Conservation (phyloP, 495 filamentous ascomycete genomes). For the Xylaria cubensis region DNA sequence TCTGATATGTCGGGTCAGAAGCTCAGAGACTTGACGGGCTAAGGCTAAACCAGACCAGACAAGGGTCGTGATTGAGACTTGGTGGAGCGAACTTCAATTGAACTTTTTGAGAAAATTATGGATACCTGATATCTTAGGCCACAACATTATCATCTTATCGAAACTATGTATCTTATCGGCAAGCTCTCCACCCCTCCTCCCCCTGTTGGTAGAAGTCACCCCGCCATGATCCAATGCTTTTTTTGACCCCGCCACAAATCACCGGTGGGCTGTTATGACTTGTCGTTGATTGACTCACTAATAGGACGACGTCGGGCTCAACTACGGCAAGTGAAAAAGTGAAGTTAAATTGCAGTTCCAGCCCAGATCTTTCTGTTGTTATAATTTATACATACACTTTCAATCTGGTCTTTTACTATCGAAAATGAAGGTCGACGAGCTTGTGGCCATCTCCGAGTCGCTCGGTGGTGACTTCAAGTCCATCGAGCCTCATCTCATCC, state of each 20-base stretch:
- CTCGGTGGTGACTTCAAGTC: slow-evolving; percentile 78
- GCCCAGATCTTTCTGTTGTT: background rate
- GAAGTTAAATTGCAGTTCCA: background rate
- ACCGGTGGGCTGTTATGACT: background rate
- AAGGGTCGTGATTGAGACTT: background rate
- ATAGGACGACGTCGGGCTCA: slow-evolving; percentile 9
- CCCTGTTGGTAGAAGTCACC: slow-evolving; percentile 5
- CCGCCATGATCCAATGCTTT: slow-evolving; percentile 25
- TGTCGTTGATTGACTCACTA: slow-evolving; percentile 28
- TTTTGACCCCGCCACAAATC: slow-evolving; percentile 32
- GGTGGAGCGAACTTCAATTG: slow-evolving; percentile 21
- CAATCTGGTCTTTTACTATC: background rate
- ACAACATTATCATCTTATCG: slow-evolving; percentile 23
- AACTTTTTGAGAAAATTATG: slow-evolving; percentile 9
- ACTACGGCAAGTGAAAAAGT: background rate
- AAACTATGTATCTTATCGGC: slow-evolving; percentile 7
- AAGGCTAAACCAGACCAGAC: background rate
- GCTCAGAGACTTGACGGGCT: slow-evolving; percentile 28
- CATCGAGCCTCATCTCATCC: slow-evolving; percentile 74
- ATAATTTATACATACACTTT: slow-evolving; percentile 4
- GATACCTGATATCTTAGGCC: slow-evolving; percentile 25
- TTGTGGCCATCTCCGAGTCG: slow-evolving; percentile 52
- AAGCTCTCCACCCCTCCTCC: background rate
- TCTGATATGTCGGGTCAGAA: slow-evolving; percentile 21
- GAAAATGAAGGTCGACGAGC: slow-evolving; percentile 59